Evolutionary conservation across 2,329 filamentous ascomycete species (phyloP).

Genomic region (Sporothrix euskadiensis): DNA sequence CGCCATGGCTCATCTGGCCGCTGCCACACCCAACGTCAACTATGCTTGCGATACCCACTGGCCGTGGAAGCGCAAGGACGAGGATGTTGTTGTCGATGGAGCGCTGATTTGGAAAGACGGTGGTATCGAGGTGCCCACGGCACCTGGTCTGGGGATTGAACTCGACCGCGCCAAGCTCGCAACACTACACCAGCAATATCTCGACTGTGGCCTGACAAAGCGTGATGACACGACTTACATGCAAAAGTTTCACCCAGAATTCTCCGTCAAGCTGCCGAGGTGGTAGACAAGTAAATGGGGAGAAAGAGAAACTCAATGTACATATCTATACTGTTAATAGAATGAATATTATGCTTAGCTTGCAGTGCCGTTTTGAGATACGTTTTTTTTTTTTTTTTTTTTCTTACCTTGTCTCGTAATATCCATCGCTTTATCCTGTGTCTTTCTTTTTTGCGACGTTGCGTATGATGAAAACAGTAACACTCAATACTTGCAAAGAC

Average conservation of each 20-base stretch:
- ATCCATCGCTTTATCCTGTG: no score
- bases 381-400: no score
- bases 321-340: no score
- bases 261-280: not conserved
- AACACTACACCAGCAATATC: not conserved
- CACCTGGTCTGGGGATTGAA: not conserved
- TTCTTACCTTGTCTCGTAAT: no score
- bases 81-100: slow-evolving; percentile 45
- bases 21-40: slow-evolving; percentile 45
- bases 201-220: not conserved
- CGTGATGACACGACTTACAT: not conserved
- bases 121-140: not conserved
- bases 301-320: no score
- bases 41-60: slow-evolving; percentile 49
- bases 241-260: not conserved
- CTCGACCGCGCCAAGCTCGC: not conserved
- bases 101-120: slow-evolving; percentile 42
- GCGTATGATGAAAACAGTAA: no score
- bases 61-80: slow-evolving; percentile 48
- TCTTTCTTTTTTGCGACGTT: no score
- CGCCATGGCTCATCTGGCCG: slow-evolving; percentile 47
- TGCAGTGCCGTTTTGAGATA: no score
- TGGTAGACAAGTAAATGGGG: not conserved
- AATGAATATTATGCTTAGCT: no score
- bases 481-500: no score